Evolutionary conservation across 2,329 filamentous ascomycete genomes (phyloP).

Genomic region (Colletotrichum siamense): DNA sequence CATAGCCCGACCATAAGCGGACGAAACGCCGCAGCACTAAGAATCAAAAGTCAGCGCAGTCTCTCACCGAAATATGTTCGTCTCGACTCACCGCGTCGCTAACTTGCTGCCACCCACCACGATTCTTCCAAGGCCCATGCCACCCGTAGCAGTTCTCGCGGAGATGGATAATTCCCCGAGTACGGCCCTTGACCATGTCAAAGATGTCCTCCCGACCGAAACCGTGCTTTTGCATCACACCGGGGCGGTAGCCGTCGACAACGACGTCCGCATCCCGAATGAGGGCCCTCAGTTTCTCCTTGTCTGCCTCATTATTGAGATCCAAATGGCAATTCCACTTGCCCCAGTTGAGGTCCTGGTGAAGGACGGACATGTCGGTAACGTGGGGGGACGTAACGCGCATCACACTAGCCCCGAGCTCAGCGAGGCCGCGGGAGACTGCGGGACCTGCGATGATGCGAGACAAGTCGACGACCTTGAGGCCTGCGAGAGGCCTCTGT

Average conservation of each 20-base stretch:
- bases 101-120: constrained; percentile 60
- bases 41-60: neutral
- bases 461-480: constrained; percentile 53
- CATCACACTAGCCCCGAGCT: constrained; percentile 53
- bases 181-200: constrained; percentile 34
- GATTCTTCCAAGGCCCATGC: constrained; percentile 49
- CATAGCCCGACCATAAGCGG: constrained; percentile 50
- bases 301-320: constrained; percentile 31
- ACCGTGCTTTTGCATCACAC: constrained; percentile 50
- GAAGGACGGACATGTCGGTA: constrained; percentile 43
- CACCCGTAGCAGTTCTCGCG: constrained; percentile 61
- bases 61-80: rapidly evolving
- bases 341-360: constrained; percentile 54
- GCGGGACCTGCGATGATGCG: constrained; percentile 54
- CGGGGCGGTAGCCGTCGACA: constrained; percentile 54
- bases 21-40: constrained; percentile 47
- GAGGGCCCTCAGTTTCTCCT: constrained; percentile 31
- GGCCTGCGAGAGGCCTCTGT: constrained; percentile 46
- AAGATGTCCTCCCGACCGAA: constrained; percentile 46
- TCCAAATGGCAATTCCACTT: constrained; percentile 53
- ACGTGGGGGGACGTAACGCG: constrained; percentile 43
- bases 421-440: constrained; percentile 45
- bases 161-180: constrained; percentile 45
- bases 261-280: constrained; percentile 55
- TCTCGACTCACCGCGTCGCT: constrained; percentile 43